Conservation (phyloP, 208 protist genomes). For the Phytomonas sp. region DNA sequence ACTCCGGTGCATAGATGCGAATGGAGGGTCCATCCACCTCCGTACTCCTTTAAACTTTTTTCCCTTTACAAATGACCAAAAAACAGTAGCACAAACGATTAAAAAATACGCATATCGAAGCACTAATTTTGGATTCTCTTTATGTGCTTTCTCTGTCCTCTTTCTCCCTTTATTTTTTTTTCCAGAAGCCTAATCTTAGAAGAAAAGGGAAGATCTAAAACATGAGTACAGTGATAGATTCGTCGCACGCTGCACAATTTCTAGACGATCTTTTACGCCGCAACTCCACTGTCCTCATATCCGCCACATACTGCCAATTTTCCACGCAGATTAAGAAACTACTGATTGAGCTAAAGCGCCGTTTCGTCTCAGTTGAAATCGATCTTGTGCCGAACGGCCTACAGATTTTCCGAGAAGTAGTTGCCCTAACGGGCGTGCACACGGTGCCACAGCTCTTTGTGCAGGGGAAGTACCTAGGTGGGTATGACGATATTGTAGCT, state of each 20-base stretch:
- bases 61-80: constrained; percentile 2
- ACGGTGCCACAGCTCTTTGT: constrained; percentile 83
- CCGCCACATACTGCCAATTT: constrained; percentile 85
- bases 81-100: constrained; percentile 13
- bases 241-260: constrained; percentile 65
- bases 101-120: background rate
- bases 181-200: background rate
- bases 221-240: constrained; percentile 30
- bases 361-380: constrained; percentile 82
- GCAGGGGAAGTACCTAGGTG: constrained; percentile 72
- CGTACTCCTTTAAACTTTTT: background rate
- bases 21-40: background rate
- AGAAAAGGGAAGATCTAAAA: background rate
- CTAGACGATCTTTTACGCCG: constrained; percentile 67
- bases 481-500: constrained; percentile 79
- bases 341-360: constrained; percentile 72
- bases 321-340: constrained; percentile 76
- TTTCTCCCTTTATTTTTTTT: background rate
- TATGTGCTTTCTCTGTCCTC: background rate
- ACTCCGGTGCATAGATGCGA: background rate
- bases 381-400: constrained; percentile 84
- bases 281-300: constrained; percentile 78
- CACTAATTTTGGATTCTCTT: background rate
- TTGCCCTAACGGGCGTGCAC: constrained; percentile 53
- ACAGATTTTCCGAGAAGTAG: constrained; percentile 73